These are phyloP conservation scores for Lyophyllum atratum DNA, from an alignment of 768 basidiomycete genomes.

Conservation along the genomic window DNA sequence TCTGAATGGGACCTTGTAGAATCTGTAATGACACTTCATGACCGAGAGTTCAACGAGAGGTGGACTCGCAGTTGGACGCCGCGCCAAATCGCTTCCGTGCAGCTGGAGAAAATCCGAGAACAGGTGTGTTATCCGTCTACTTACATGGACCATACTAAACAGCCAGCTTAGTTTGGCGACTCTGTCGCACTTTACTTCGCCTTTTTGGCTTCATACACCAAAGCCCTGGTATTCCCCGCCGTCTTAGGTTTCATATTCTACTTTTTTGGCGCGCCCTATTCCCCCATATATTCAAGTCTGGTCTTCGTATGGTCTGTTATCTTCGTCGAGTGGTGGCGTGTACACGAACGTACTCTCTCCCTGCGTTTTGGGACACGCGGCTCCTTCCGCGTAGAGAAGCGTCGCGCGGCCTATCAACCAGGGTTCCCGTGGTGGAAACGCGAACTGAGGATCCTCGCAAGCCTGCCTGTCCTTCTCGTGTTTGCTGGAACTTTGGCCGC, in stretches of 20 bases:
- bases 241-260: constrained; percentile 68
- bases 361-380: constrained; percentile 82
- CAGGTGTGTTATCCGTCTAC: constrained; percentile 44
- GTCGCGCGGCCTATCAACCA: constrained; percentile 57
- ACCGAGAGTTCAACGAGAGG: constrained; percentile 73
- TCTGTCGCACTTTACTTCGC: constrained; percentile 85
- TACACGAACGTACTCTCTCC: constrained; percentile 82
- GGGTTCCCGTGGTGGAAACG: constrained; percentile 73
- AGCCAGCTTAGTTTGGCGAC: constrained; percentile 62
- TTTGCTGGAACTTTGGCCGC: constrained; percentile 71
- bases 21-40: constrained; percentile 82
- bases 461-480: constrained; percentile 69
- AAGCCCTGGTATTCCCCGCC: constrained; percentile 77
- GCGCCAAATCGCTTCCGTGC: constrained; percentile 59
- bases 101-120: constrained; percentile 70
- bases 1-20: constrained; percentile 81
- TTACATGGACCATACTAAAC: not conserved
- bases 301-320: constrained; percentile 82
- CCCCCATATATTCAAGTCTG: constrained; percentile 71
- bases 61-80: constrained; percentile 82
- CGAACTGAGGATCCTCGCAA: constrained; percentile 66
- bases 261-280: constrained; percentile 72
- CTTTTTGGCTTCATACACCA: constrained; percentile 85
- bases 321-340: constrained; percentile 93
- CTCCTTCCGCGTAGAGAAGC: constrained; percentile 74